Evolutionary conservation across 1,139 yeast species (phyloP).

Genomic region (Protomyces pachydermus): DNA sequence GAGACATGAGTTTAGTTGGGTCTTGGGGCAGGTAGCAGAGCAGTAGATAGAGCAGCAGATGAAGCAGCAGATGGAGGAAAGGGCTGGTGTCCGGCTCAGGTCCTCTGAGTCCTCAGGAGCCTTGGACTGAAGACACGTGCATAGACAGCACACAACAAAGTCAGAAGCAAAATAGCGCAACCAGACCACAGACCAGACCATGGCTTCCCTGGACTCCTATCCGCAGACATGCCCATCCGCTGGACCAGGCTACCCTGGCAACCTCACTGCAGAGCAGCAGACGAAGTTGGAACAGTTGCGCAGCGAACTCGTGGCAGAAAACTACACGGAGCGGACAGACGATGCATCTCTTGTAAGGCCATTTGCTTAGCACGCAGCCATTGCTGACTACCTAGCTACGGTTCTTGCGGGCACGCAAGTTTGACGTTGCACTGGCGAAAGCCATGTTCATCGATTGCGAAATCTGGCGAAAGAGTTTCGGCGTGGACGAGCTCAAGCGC

Average conservation of each 20-base stretch:
- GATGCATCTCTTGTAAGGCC: slow-evolving; percentile 62
- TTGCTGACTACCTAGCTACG: slow-evolving; percentile 47
- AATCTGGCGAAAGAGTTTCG: slow-evolving; percentile 82
- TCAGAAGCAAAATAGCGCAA: no score
- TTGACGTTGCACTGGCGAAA: slow-evolving; percentile 71
- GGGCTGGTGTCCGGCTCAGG: no score
- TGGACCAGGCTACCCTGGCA: slow-evolving; percentile 44
- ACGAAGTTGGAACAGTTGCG: slow-evolving; percentile 56
- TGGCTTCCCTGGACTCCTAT: slow-evolving; percentile 13
- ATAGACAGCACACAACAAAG: no score
- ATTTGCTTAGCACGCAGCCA: background rate
- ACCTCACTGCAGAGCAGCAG: slow-evolving; percentile 65
- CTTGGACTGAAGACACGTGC: no score
- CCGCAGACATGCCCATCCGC: slow-evolving; percentile 22
- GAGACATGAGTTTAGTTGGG: background rate
- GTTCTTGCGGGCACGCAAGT: slow-evolving; percentile 91
- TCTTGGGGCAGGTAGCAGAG: background rate
- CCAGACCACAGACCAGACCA: background rate
- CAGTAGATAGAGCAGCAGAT: background rate
- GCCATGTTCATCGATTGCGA: slow-evolving; percentile 85
- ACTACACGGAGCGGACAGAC: slow-evolving; percentile 71
- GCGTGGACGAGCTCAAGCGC: slow-evolving; percentile 74
- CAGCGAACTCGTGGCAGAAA: slow-evolving; percentile 54
- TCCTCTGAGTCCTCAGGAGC: no score
- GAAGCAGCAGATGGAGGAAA: background rate